phyloP scores from a whole-genome alignment of 805 yeast species.

The Vanderwaltozyma polyspora region DNA sequence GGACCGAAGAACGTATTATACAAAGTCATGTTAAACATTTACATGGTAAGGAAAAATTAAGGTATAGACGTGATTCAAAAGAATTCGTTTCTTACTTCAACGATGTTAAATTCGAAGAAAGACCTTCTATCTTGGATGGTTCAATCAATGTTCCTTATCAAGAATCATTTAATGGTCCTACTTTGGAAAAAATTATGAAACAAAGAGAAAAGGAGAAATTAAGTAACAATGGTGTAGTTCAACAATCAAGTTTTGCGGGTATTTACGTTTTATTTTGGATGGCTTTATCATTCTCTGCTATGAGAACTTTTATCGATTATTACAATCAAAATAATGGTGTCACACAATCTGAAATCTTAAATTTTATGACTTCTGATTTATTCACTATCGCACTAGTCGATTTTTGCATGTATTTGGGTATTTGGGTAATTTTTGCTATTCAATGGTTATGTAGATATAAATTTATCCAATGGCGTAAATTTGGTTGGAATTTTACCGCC shows the following conservation, averaged over 20 bases:
- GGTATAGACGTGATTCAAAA: constrained; percentile 14
- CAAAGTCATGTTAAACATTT: constrained; percentile 9
- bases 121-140: constrained; percentile 45
- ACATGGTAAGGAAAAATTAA: constrained; percentile 12
- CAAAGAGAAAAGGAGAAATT: not conserved
- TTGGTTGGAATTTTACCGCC: constrained; percentile 57
- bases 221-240: constrained; percentile 1
- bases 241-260: constrained; percentile 47
- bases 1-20: not conserved
- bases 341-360: constrained; percentile 41
- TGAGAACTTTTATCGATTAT: constrained; percentile 45
- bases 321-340: constrained; percentile 33
- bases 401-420: constrained; percentile 55
- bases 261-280: constrained; percentile 76
- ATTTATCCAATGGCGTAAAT: constrained; percentile 44
- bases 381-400: constrained; percentile 65
- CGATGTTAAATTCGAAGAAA: constrained; percentile 37
- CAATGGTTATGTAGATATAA: constrained; percentile 43
- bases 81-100: constrained; percentile 40
- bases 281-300: constrained; percentile 42
- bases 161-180: constrained; percentile 22
- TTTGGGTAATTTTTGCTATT: constrained; percentile 47
- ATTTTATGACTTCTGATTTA: constrained; percentile 49
- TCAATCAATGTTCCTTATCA: constrained; percentile 21
- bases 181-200: constrained; percentile 11